Conservation (phyloP, 2,329 filamentous ascomycete species). For the Gaeumannomyces tritici region DNA sequence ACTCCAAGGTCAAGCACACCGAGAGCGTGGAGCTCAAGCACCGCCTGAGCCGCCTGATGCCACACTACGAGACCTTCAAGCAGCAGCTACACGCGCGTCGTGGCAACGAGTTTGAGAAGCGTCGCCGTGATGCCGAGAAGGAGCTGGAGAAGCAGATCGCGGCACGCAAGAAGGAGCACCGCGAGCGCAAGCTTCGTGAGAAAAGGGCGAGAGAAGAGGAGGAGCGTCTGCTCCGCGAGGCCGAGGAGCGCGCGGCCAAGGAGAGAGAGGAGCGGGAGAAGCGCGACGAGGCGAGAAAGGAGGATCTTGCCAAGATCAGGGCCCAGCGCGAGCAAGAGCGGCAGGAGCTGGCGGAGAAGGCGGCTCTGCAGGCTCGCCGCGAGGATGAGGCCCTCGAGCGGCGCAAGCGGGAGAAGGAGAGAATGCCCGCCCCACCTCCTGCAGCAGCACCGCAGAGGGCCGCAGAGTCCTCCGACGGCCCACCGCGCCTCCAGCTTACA, state of each 20-base stretch:
- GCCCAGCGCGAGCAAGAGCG: slow-evolving; percentile 57
- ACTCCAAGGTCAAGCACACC: slow-evolving; percentile 81
- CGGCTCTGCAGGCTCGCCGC: slow-evolving; percentile 64
- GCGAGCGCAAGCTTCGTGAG: slow-evolving; percentile 74
- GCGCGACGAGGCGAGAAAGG: slow-evolving; percentile 71
- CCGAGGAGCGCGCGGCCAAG: slow-evolving; percentile 68
- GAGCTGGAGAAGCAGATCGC: slow-evolving; percentile 90
- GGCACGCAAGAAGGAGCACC: slow-evolving; percentile 76
- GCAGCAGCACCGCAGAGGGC: slow-evolving; percentile 18
- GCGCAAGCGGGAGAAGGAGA: slow-evolving; percentile 56
- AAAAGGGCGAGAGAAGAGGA: slow-evolving; percentile 76
- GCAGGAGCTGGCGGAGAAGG: slow-evolving; percentile 57
- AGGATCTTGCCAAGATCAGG: slow-evolving; percentile 57
- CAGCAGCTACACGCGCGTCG: slow-evolving; percentile 75
- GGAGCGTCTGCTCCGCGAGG: slow-evolving; percentile 68
- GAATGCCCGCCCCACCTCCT: slow-evolving; percentile 16
- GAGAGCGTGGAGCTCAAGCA: slow-evolving; percentile 90
- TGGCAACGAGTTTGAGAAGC: slow-evolving; percentile 92
- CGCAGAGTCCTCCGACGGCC: slow-evolving; percentile 39
- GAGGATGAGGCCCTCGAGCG: slow-evolving; percentile 83
- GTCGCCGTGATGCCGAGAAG: slow-evolving; percentile 80
- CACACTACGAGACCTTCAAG: slow-evolving; percentile 77
- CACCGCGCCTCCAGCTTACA: slow-evolving; percentile 52
- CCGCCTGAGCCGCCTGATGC: slow-evolving; percentile 75
- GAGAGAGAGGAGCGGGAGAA: slow-evolving; percentile 81